A percentile compares a stretch with the other conserved stretches of the same genome.
phyloP scores from a whole-genome alignment of 495 filamentous ascomycete species.

The Aspergillus baeticus region DNA sequence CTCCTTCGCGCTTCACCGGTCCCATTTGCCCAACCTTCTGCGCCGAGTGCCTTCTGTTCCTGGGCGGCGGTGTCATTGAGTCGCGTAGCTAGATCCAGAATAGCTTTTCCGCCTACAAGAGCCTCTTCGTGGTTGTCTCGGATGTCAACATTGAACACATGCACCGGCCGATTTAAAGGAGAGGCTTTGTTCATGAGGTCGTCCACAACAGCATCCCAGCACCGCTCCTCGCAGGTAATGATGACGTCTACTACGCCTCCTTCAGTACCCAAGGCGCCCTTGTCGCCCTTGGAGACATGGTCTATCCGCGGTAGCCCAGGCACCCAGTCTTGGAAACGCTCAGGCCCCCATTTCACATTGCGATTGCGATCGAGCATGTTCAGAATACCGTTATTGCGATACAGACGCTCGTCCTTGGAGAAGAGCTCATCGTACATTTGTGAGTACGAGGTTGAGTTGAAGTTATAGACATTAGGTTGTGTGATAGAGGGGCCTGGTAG shows the following conservation, averaged over 20 bases:
- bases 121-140: slow-evolving; percentile 98
- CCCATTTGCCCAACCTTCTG: slow-evolving; percentile 66
- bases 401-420: slow-evolving; percentile 81
- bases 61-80: slow-evolving; percentile 79
- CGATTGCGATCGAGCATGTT: slow-evolving; percentile 95
- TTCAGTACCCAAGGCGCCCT: slow-evolving; percentile 76
- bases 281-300: slow-evolving; percentile 54
- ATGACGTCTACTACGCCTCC: slow-evolving; percentile 91
- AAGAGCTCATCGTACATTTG: slow-evolving; percentile 86
- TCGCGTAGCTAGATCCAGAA: slow-evolving; percentile 84
- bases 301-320: slow-evolving; percentile 78
- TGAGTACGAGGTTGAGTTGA: slow-evolving; percentile 92
- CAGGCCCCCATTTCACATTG: slow-evolving; percentile 88
- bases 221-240: slow-evolving; percentile 96
- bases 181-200: slow-evolving; percentile 83
- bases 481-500: slow-evolving; percentile 88
- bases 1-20: slow-evolving; percentile 63
- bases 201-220: slow-evolving; percentile 98
- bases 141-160: slow-evolving; percentile 98
- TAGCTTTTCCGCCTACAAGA: slow-evolving; percentile 83
- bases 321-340: slow-evolving; percentile 98
- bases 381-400: slow-evolving; percentile 86
- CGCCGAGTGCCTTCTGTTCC: slow-evolving; percentile 66
- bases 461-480: slow-evolving; percentile 95
- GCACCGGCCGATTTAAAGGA: slow-evolving; percentile 83